Conservation (phyloP, 2,329 filamentous ascomycete genomes). For the Celoporthe dispersa region DNA sequence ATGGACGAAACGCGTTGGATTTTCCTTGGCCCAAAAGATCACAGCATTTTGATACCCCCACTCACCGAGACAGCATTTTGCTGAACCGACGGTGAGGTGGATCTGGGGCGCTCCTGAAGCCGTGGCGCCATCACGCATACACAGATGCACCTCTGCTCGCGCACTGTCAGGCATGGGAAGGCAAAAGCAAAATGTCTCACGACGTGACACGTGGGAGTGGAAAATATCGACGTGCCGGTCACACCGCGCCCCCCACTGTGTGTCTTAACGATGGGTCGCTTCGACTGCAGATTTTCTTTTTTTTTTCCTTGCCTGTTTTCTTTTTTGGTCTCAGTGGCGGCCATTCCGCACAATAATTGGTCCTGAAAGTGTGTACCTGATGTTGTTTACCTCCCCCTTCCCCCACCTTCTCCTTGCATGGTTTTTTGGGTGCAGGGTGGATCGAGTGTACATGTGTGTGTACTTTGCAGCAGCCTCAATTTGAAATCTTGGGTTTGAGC, state of each 20-base stretch:
- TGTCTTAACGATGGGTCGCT: not conserved
- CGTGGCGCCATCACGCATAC: not conserved
- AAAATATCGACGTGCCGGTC: not conserved
- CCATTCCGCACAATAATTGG: not conserved
- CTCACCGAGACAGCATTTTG: not conserved
- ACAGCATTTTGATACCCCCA: not conserved
- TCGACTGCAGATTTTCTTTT: not conserved
- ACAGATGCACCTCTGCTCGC: not conserved
- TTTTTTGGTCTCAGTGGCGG: not conserved
- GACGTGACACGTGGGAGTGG: not conserved
- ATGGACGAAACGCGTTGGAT: constrained; percentile 1
- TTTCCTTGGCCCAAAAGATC: not conserved
- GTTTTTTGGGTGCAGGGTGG: not conserved
- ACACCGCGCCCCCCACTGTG: not conserved
- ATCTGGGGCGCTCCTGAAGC: not conserved
- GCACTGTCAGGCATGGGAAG: not conserved
- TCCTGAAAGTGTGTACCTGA: not conserved
- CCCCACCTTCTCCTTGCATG: not conserved
- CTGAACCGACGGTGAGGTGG: not conserved
- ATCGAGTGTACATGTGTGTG: not conserved
- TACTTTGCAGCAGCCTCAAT: not conserved
- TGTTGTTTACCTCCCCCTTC: not conserved
- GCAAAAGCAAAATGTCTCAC: not conserved
- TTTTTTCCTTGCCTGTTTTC: not conserved
- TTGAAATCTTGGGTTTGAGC: not conserved